These are phyloP conservation scores for Melanopsichium pennsylvanicum DNA, from an alignment of 1,284 basidiomycete species.

Conservation along the genomic window DNA sequence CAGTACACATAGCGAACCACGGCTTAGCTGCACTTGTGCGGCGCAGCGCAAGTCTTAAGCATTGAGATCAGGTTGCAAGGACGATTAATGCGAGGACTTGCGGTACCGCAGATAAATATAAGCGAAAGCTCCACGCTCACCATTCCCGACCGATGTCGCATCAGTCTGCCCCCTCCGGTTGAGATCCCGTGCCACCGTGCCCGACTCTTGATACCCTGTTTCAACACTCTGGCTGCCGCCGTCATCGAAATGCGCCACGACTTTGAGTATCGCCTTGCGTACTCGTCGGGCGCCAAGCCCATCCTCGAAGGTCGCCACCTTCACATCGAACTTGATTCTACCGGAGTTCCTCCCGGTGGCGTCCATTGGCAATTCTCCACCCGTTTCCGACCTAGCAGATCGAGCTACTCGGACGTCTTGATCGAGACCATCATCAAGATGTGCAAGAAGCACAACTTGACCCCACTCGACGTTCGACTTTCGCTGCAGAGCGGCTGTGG, in stretches of 20 bases:
- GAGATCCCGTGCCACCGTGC: no score
- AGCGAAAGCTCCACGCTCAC: no score
- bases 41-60: no score
- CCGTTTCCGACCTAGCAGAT: conserved; percentile 14
- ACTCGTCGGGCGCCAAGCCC: conserved; percentile 5
- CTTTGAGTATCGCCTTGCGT: conserved; percentile 16
- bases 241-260: background rate
- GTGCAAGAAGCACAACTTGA: conserved; percentile 20
- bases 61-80: no score
- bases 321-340: conserved; percentile 12
- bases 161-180: no score
- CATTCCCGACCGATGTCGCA: no score
- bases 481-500: background rate
- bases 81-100: no score
- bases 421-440: conserved; percentile 29
- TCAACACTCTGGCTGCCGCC: no score
- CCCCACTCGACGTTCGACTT: conserved; percentile 22
- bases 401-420: conserved; percentile 23
- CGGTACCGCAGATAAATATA: no score
- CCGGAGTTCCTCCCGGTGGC: conserved; percentile 17
- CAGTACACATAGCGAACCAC: no score
- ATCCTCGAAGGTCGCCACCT: conserved; percentile 12
- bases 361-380: conserved; percentile 29
- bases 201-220: no score
- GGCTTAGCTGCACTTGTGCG: no score